Evolutionary conservation across 1,139 yeast genomes (phyloP).

Genomic region (Candida pseudoviswanathii): DNA sequence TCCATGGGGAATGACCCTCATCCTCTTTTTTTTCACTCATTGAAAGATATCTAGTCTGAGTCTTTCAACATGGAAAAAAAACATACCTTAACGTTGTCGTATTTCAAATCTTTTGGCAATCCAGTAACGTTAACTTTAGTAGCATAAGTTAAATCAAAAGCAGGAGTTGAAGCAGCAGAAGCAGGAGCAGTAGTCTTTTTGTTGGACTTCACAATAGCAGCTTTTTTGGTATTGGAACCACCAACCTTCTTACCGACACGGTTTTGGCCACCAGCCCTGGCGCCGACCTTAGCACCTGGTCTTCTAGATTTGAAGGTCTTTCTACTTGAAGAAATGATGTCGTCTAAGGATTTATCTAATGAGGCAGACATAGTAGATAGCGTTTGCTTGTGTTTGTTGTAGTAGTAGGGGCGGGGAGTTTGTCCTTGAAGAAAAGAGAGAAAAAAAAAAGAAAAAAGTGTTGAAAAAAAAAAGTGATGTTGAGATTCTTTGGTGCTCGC

Average conservation of each 20-base stretch:
- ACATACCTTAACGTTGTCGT: slow-evolving; percentile 84
- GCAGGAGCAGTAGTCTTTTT: slow-evolving; percentile 36
- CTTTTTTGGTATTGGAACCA: slow-evolving; percentile 29
- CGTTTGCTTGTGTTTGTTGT: slow-evolving; percentile 1
- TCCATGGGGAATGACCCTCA: neutral
- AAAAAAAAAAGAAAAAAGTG: neutral
- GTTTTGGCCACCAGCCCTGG: slow-evolving; percentile 24
- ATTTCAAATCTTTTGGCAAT: slow-evolving; percentile 77
- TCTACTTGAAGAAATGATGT: slow-evolving; percentile 72
- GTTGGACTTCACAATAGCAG: slow-evolving; percentile 35
- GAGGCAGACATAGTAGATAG: slow-evolving; percentile 40
- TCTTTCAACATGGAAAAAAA: slow-evolving; percentile 2
- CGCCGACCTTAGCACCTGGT: slow-evolving; percentile 29
- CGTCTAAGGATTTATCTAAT: slow-evolving; percentile 94
- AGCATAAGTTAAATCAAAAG: slow-evolving; percentile 59
- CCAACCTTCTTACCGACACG: slow-evolving; percentile 37
- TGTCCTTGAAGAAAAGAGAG: neutral
- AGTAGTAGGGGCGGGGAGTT: neutral
- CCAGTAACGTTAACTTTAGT: slow-evolving; percentile 77
- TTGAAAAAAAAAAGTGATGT: neutral
- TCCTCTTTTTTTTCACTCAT: neutral
- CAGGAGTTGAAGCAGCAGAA: slow-evolving; percentile 28
- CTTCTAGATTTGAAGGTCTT: slow-evolving; percentile 32
- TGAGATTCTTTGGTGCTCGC: neutral
- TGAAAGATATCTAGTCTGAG: neutral